Percentiles rank a stretch among this genome's conserved stretches.
These are phyloP conservation scores for Termitomyces sp. DNA, from an alignment of 768 basidiomycete genomes.

Conservation along the genomic window DNA sequence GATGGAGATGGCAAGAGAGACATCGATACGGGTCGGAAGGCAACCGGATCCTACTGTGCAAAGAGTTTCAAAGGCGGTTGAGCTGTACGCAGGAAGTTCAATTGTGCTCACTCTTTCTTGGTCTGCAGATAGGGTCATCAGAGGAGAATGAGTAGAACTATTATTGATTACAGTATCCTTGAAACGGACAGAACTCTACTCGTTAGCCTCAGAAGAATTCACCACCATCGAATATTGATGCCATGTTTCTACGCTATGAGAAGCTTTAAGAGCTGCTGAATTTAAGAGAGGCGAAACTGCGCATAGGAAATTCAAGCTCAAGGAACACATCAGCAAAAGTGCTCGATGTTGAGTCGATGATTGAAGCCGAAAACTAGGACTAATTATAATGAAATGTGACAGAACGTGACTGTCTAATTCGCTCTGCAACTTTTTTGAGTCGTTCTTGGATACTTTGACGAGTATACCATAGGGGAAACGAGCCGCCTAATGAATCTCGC, in stretches of 20 bases:
- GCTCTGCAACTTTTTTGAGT: not conserved
- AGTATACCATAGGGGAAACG: not conserved
- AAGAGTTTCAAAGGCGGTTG: not conserved
- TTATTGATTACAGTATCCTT: not conserved
- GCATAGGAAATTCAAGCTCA: too few species aligned
- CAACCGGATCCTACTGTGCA: not conserved
- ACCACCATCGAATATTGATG: not conserved
- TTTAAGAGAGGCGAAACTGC: too few species aligned
- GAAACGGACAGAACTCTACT: not conserved
- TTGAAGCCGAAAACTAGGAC: too few species aligned
- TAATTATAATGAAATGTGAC: not conserved
- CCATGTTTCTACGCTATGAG: not conserved
- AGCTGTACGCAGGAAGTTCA: not conserved
- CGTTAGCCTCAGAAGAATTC: too few species aligned
- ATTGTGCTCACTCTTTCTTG: not conserved
- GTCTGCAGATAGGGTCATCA: not conserved
- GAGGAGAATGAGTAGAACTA: not conserved
- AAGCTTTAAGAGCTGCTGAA: too few species aligned
- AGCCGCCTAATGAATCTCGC: constrained; percentile 48
- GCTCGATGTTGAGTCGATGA: too few species aligned
- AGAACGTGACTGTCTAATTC: not conserved
- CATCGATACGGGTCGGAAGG: not conserved
- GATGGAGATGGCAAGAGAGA: not conserved
- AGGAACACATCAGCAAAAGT: too few species aligned
- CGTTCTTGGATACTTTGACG: not conserved